Evolutionary conservation across 2,329 filamentous ascomycete genomes (phyloP), one percentile per base, ranked within the genome.

Genomic region (Penicillium sp.): DNA sequence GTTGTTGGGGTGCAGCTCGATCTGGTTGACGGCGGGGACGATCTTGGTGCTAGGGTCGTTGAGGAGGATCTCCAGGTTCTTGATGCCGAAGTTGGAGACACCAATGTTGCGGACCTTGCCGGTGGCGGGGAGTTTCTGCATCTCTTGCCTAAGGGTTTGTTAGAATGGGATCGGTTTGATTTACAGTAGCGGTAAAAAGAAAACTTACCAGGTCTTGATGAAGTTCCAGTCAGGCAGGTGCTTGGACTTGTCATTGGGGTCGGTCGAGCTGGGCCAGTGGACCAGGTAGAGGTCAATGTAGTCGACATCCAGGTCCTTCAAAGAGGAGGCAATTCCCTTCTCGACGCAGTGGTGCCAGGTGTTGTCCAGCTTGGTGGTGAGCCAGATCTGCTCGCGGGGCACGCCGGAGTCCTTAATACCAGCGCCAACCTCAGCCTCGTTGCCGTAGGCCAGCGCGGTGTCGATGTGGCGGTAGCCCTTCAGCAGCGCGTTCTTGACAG

Each of bases 51-150:
- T 85, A 86, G 67, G 70, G 62, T 88, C 82, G 61, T 81, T 84
- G 55, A 94, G 78, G 52, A 94, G 80, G 71, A 84, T 89, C 80
- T 93, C 88, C 30, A 94, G 78, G 74, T 94, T 89, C 72, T 78
- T 84, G 70, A 92, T 90, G 58, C 81, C 87, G 71, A 95, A 94
- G 81, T 95, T 95, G 72, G 88, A 91, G 51, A 94, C 88, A 63
- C 90, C 90, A 68, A 93, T 91, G 78, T 90, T 90, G 73, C 81
- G 83, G 45, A 88, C 88, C 74, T 90, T 89, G 70, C 73, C 73
- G 18, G 74, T 76, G 33, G 67, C 73, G 8, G 73, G 70, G 17
- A 76, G 70, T 64, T 77, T 77, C 63, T 77, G 74, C 68, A 73
- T 58, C 47, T 72, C 70, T 64, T 73, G 69, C 71, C 68, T 86